Evolutionary conservation across 2,329 filamentous ascomycete species (phyloP).

Genomic region (Xylariaceae sp.): DNA sequence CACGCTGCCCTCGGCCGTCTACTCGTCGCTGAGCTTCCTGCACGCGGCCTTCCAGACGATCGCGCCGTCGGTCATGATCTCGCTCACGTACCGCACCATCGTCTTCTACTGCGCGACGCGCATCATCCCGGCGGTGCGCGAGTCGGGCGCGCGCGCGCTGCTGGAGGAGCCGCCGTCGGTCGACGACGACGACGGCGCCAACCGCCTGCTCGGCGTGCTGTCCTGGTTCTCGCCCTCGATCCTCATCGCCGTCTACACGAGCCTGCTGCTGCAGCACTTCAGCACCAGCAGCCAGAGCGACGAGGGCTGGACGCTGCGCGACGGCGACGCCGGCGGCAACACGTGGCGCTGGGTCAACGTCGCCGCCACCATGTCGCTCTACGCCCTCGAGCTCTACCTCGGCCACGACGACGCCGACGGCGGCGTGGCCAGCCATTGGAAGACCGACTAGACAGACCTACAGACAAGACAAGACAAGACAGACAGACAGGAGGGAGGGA

Average conservation of each 20-base stretch:
- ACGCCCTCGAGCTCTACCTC: slow-evolving; percentile 83
- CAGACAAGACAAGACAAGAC: too few relatives aligned
- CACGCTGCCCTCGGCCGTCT: slow-evolving; percentile 73
- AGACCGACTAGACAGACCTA: slow-evolving; percentile 68
- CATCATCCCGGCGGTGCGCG: slow-evolving; percentile 88
- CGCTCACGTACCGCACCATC: slow-evolving; percentile 83
- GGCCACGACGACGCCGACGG: slow-evolving; percentile 74
- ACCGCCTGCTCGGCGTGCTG: slow-evolving; percentile 70
- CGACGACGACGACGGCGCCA: slow-evolving; percentile 78
- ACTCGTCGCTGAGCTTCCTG: slow-evolving; percentile 77
- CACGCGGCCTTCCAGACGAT: slow-evolving; percentile 91
- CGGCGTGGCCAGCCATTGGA: slow-evolving; percentile 75
- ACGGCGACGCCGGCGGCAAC: slow-evolving; percentile 75
- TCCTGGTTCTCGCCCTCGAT: slow-evolving; percentile 95
- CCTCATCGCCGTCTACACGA: slow-evolving; percentile 92
- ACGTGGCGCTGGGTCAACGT: slow-evolving; percentile 93
- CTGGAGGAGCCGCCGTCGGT: slow-evolving; percentile 78
- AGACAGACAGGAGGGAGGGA: too few relatives aligned
- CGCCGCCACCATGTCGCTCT: slow-evolving; percentile 78
- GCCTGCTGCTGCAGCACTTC: slow-evolving; percentile 91
- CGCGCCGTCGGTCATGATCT: slow-evolving; percentile 92
- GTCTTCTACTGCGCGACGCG: slow-evolving; percentile 93
- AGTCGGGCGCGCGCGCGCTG: slow-evolving; percentile 74
- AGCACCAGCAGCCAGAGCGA: slow-evolving; percentile 64
- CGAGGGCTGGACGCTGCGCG: slow-evolving; percentile 76